Conservation (phyloP, 2,329 filamentous ascomycete species). For the Talaromyces sp. region DNA sequence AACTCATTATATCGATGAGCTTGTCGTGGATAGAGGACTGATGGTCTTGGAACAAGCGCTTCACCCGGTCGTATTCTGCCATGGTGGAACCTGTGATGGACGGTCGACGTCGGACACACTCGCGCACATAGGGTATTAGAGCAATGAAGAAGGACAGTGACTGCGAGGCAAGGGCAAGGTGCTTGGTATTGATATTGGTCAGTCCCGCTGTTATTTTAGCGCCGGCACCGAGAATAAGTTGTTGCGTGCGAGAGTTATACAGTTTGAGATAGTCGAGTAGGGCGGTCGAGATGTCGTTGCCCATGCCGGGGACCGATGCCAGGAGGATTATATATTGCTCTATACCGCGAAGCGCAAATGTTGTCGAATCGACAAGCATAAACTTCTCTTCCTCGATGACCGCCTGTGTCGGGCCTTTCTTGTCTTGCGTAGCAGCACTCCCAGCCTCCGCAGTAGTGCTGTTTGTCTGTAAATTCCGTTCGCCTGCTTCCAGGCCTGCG, state of each 20-base stretch:
- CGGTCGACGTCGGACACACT: constrained; percentile 78
- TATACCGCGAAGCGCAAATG: constrained; percentile 74
- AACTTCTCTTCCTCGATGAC: constrained; percentile 74
- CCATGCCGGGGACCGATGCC: constrained; percentile 81
- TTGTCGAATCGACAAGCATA: constrained; percentile 76
- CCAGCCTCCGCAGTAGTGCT: neutral
- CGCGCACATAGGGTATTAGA: constrained; percentile 81
- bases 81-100: constrained; percentile 53
- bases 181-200: constrained; percentile 93
- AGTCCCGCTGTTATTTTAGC: constrained; percentile 83
- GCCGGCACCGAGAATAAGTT: constrained; percentile 90
- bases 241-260: constrained; percentile 91
- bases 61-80: constrained; percentile 83
- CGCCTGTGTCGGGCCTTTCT: neutral
- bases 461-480: constrained; percentile 58
- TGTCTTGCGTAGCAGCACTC: constrained; percentile 4
- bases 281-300: constrained; percentile 70
- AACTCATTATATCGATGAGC: constrained; percentile 85
- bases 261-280: constrained; percentile 82
- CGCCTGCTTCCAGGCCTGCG: constrained; percentile 44
- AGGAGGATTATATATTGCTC: constrained; percentile 81
- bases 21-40: constrained; percentile 89
- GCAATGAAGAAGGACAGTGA: constrained; percentile 82
- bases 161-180: constrained; percentile 86
- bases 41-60: constrained; percentile 78